Evolutionary conservation across 2,329 filamentous ascomycete genomes (phyloP), one percentile per base, ranked within the genome.

Genomic region (Aspergillus viridinutans): DNA sequence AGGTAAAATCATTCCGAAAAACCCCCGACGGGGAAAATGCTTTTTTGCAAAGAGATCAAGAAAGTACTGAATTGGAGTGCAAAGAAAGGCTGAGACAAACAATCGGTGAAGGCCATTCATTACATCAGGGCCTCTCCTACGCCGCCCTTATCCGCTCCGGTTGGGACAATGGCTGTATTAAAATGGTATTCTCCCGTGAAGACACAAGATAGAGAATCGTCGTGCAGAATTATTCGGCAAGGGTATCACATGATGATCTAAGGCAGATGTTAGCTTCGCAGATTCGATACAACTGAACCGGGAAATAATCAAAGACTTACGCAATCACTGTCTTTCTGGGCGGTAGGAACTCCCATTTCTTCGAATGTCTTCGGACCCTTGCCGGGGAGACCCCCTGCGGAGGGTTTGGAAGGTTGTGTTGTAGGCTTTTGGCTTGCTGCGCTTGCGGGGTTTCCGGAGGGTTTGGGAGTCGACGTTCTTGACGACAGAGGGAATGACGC

Each of bases 361-460:
- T 97, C 93, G 73, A 99, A 99, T 0, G 94, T 97, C 67, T 94
- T 90, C 1, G 94, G 93, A 10, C 93, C 94, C 70, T 92, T 90
- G 51, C 82, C 83, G 32, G 83, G 79, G 49, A 77, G 72, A 60
- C 74, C 76, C 45, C 61, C 54, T 58, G 61, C 43, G 57, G 57
- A 47, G 21, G 43, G 43, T 56, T 68, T 67, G 20, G 72, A 59
- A 14, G 71, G 72, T 59, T 63, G 55, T 38, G 64, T 63, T 21
- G 67, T 64, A 35, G 74, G 68, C 42, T 68, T 71, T 53, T 76
- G 78, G 69, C 17, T 75, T 62, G 61, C 76, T 72, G 58, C 54
- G 49, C 62, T 53, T 28, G 68, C 60, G 20, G 60, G 57, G n/a
- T 63, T 49, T 25, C 61, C 62, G 1, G 66, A 62, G 12, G 74